Conservation (phyloP, 2,329 filamentous ascomycete genomes). For the Camptophora hylomeconis region DNA sequence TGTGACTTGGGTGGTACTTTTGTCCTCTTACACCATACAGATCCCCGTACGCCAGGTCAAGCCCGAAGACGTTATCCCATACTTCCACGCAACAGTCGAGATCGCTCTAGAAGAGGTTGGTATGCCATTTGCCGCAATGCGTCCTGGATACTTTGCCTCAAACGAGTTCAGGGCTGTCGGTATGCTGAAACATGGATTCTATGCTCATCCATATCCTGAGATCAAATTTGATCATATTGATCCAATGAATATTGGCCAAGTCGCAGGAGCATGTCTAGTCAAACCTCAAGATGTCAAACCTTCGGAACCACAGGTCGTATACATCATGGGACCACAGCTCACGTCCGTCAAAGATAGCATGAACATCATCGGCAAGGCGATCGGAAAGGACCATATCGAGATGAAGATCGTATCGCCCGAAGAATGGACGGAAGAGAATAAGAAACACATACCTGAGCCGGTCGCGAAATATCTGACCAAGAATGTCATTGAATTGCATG, state of each 20-base stretch:
- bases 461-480: conserved; percentile 16
- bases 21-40: conserved; percentile 25
- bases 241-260: conserved; percentile 33
- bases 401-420: conserved; percentile 15
- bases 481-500: not conserved
- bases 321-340: conserved; percentile 26
- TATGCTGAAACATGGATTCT: conserved; percentile 3
- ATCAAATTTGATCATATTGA: conserved; percentile 28
- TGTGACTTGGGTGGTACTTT: conserved; percentile 33
- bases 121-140: conserved; percentile 27
- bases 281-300: conserved; percentile 13
- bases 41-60: conserved; percentile 19
- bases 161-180: conserved; percentile 24
- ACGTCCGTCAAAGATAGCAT: conserved; percentile 21
- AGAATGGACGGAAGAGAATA: too few species aligned
- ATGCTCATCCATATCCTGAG: conserved; percentile 22
- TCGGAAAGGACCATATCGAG: conserved; percentile 23
- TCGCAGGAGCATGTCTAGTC: conserved; percentile 27
- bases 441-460: conserved; percentile 8
- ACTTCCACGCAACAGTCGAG: conserved; percentile 33
- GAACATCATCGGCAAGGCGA: conserved; percentile 18
- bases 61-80: conserved; percentile 24
- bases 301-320: conserved; percentile 20
- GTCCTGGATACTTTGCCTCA: conserved; percentile 33
- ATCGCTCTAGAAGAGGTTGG: conserved; percentile 29